Evolutionary conservation across 2,329 filamentous ascomycete species (phyloP), one percentile per base, ranked within the genome.

Genomic region (Phialophora chinensis): DNA sequence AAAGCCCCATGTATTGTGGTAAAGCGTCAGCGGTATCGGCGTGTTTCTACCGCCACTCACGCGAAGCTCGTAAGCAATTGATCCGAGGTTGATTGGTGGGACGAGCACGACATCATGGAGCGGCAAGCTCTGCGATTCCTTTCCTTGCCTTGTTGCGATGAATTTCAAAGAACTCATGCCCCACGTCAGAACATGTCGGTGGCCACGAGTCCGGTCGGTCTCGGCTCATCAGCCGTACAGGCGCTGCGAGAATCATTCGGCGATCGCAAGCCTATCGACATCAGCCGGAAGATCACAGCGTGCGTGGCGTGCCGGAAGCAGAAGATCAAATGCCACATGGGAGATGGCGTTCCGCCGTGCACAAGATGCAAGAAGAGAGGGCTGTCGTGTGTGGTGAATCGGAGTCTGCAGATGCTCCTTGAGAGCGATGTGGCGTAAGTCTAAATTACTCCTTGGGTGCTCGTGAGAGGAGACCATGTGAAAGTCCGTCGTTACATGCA

Each of bases 291-390:
- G 62, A 76, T 74, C 29, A 76, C 74, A 8, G 74, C 74, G 1
- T 76, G 73, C 29, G 74, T 75, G 14, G 71, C 74, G 23, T 76
- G 74, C 60, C 72, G 74, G 8, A 76, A 75, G 53, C 73, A 75
- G 72, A 86, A 86, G 73, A 85, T 86, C 71, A 83, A 84, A 71
- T 86, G 84, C 72, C 80, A 83, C 65, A 80, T 85, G 69, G 78
- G 80, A 63, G 72, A 79, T 14, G 82, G 81, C 7, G 78, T 82
- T 66, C 71, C 81, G 25, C 77, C 79, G 11, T 85, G 83, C 71
- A 80, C 79, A 58, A 75, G 83, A 58, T 85, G 83, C 73, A 76
- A 77, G 49, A 80, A 83, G 63, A 79, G 83, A 71, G 79, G 79
- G 3, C 67, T 84, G 42, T 80, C 82, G 35, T 85, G 83, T 67